These are phyloP conservation scores for Aspergillus hancockii DNA, from an alignment of 495 filamentous ascomycete species.

Conservation along the genomic window DNA sequence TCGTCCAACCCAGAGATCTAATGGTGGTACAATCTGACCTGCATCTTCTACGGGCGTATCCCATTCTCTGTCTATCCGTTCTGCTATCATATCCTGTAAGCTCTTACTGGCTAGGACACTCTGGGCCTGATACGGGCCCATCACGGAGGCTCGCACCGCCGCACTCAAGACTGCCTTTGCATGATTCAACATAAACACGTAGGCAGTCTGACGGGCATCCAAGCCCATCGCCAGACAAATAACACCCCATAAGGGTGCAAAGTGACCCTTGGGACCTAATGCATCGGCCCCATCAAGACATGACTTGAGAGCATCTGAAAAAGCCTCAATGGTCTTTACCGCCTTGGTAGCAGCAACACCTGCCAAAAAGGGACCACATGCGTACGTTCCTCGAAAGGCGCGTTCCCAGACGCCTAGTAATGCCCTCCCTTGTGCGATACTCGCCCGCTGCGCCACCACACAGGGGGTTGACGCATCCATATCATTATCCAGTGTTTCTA, in stretches of 20 bases:
- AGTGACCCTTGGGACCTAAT: conserved; percentile 59
- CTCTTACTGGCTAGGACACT: conserved; percentile 68
- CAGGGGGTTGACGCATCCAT: conserved; percentile 86
- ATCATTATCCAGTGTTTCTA: conserved; percentile 73
- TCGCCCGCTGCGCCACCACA: conserved; percentile 82
- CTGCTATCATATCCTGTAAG: conserved; percentile 62
- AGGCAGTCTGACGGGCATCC: conserved; percentile 64
- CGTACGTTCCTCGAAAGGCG: conserved; percentile 53
- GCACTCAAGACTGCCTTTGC: conserved; percentile 86
- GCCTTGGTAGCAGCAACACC: conserved; percentile 23
- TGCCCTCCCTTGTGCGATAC: conserved; percentile 80
- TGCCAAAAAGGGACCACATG: conserved; percentile 9
- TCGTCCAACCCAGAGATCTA: conserved; percentile 93
- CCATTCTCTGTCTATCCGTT: conserved; percentile 62
- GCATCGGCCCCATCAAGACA: conserved; percentile 29
- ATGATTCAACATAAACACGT: conserved; percentile 85
- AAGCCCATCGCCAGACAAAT: conserved; percentile 66
- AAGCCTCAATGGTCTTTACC: conserved; percentile 33
- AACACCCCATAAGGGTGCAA: conserved; percentile 78
- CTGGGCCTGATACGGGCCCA: conserved; percentile 94
- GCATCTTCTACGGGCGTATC: conserved; percentile 67
- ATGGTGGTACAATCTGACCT: conserved; percentile 80
- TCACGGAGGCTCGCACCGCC: conserved; percentile 81
- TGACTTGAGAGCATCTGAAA: conserved; percentile 42
- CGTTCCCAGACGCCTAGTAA: conserved; percentile 89